These are phyloP conservation scores for Amanita polypyramis DNA, from an alignment of 768 basidiomycete species.

Conservation along the genomic window DNA sequence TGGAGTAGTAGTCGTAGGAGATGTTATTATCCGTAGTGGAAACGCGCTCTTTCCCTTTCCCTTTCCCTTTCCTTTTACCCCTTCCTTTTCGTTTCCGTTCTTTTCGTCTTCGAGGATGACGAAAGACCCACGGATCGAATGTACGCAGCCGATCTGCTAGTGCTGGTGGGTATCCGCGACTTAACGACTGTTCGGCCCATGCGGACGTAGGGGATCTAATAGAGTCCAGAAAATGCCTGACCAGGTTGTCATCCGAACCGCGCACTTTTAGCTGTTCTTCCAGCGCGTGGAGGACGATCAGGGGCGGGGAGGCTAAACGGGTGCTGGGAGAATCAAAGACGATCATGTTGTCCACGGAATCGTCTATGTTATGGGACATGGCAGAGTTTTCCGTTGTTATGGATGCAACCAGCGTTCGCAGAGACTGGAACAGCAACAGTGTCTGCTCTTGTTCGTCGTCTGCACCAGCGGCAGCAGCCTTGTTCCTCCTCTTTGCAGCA, in stretches of 20 bases:
- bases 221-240: conserved; percentile 8
- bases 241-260: not conserved
- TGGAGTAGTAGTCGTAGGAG: not conserved
- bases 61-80: not conserved
- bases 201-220: conserved; percentile 20
- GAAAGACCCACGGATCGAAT: conserved; percentile 12
- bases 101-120: not conserved
- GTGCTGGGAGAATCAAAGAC: not conserved
- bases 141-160: conserved; percentile 15
- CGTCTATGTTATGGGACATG: not conserved
- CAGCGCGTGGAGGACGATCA: not conserved
- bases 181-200: conserved; percentile 24
- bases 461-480: not conserved
- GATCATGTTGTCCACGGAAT: not conserved
- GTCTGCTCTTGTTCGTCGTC: not conserved
- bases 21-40: not conserved
- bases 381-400: not conserved
- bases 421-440: not conserved
- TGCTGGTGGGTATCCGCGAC: conserved; percentile 22
- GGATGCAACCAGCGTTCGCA: not conserved
- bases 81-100: conserved; percentile 9
- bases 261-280: not conserved
- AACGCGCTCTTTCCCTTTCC: not conserved
- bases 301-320: not conserved
- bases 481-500: not conserved